Conservation (phyloP, 257 asterid species). For the Phtheirospermum japonicum region DNA sequence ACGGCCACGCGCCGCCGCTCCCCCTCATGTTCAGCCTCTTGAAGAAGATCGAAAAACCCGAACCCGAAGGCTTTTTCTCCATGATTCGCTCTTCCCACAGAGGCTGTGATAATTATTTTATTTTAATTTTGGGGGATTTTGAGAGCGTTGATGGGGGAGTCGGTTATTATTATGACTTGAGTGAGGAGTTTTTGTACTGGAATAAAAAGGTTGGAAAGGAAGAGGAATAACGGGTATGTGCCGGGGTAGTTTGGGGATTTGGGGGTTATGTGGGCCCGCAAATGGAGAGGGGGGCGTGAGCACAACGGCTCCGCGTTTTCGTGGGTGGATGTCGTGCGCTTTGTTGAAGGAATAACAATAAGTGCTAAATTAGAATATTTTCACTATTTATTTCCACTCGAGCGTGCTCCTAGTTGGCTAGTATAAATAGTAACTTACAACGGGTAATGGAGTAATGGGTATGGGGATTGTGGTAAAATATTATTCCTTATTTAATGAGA, state of each 20-base stretch:
- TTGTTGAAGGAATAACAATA: slow-evolving; percentile 2
- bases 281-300: slow-evolving; percentile 21
- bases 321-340: slow-evolving; percentile 35
- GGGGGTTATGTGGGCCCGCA: slow-evolving; percentile 16
- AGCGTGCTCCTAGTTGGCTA: too few relatives aligned
- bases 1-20: slow-evolving; percentile 38
- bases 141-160: background rate
- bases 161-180: slow-evolving; percentile 7
- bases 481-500: too few relatives aligned
- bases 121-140: background rate
- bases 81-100: slow-evolving; percentile 21
- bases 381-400: too few relatives aligned
- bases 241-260: slow-evolving; percentile 23
- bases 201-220: slow-evolving; percentile 14
- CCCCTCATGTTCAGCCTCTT: slow-evolving; percentile 49
- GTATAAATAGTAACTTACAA: too few relatives aligned
- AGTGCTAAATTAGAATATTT: background rate
- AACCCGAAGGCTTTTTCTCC: slow-evolving; percentile 44
- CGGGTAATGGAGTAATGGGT: too few relatives aligned
- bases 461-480: too few relatives aligned
- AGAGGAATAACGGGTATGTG: slow-evolving; percentile 22
- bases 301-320: slow-evolving; percentile 40
- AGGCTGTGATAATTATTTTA: background rate
- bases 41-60: slow-evolving; percentile 45
- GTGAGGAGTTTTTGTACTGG: slow-evolving; percentile 3